These are phyloP conservation scores for Mallotus nudiflorus DNA, from an alignment of 345 rosid species.

Conservation along the genomic window DNA sequence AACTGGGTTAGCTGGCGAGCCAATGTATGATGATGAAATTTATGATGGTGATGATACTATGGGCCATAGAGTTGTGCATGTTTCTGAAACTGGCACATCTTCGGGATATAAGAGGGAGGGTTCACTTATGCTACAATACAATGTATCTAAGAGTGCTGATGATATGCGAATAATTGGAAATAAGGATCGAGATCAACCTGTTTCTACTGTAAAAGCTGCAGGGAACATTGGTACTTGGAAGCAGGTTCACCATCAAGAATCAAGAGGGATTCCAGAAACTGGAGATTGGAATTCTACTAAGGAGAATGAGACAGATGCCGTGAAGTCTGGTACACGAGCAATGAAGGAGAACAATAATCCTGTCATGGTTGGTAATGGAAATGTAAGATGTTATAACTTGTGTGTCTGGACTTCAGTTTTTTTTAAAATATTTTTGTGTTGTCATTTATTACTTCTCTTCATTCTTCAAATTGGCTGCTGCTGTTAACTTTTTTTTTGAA, in stretches of 20 bases:
- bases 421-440: background rate
- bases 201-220: conserved; percentile 38
- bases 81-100: conserved; percentile 36
- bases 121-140: conserved; percentile 42
- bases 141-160: conserved; percentile 35
- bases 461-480: background rate
- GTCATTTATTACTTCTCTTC: conserved; percentile 5
- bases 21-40: conserved; percentile 46
- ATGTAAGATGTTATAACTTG: conserved; percentile 45
- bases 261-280: conserved; percentile 41
- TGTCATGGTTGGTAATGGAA: conserved; percentile 52
- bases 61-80: conserved; percentile 27
- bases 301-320: conserved; percentile 33
- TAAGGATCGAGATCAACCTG: conserved; percentile 36
- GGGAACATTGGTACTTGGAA: conserved; percentile 54
- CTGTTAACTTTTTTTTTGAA: background rate
- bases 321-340: conserved; percentile 36
- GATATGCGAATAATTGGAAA: conserved; percentile 34
- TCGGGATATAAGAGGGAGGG: conserved; percentile 44
- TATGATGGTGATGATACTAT: conserved; percentile 39
- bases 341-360: conserved; percentile 42
- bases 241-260: conserved; percentile 44
- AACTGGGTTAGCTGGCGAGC: conserved; percentile 42
- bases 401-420: background rate
- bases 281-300: conserved; percentile 41